Conservation (phyloP, 495 filamentous ascomycete genomes). For the Collariella sp. region DNA sequence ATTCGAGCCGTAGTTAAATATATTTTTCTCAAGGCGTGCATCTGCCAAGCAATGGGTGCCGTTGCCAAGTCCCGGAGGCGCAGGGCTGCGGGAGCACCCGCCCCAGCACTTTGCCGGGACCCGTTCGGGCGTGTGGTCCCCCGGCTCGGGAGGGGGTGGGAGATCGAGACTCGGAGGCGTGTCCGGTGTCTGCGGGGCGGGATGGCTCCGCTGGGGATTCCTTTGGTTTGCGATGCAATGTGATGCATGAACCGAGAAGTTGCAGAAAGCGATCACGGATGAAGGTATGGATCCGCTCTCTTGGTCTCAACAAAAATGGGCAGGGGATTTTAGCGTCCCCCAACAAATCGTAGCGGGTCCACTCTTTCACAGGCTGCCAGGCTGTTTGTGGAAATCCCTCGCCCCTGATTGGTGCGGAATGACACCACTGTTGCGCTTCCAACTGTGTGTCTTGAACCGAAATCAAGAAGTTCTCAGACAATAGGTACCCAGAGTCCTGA, state of each 20-base stretch:
- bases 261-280: neutral
- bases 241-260: neutral
- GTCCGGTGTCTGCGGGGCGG: neutral
- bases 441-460: neutral
- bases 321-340: constrained; percentile 7
- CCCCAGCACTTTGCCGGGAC: neutral
- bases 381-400: neutral
- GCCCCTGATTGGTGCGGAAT: neutral
- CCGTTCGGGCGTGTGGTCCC: neutral
- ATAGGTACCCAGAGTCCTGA: no score
- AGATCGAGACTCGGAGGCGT: neutral
- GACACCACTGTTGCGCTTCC: neutral
- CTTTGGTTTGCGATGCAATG: no score
- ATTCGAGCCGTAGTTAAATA: no score
- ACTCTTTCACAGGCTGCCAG: neutral
- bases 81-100: neutral
- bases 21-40: neutral
- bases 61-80: neutral
- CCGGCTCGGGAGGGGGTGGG: neutral
- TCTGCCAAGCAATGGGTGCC: neutral
- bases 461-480: neutral
- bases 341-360: constrained; percentile 6
- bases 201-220: neutral
- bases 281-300: neutral
- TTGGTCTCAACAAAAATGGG: constrained; percentile 12